Conservation (phyloP, 805 yeast genomes). For the Yarrowia phangngaensis region DNA sequence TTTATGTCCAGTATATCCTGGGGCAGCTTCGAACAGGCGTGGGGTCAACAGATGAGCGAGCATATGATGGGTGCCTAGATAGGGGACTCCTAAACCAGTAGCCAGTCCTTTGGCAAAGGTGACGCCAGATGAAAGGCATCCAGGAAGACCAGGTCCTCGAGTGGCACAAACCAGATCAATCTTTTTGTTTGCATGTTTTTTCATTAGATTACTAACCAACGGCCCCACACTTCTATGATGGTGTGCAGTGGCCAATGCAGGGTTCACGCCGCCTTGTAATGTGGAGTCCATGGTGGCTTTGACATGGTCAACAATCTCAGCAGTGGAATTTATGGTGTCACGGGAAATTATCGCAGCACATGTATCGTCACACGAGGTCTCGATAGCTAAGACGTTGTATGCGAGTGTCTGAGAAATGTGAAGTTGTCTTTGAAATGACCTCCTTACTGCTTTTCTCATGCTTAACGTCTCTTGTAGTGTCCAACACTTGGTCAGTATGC, state of each 20-base stretch:
- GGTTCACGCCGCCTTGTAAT: conserved; percentile 77
- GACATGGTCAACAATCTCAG: conserved; percentile 53
- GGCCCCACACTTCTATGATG: conserved; percentile 60
- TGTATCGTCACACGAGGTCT: conserved; percentile 92
- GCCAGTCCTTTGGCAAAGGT: conserved; percentile 83
- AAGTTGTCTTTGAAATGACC: neutral
- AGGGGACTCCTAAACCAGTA: conserved; percentile 69
- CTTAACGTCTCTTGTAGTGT: neutral
- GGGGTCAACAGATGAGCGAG: conserved; percentile 80
- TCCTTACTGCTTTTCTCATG: too few relatives aligned
- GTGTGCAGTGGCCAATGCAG: conserved; percentile 75
- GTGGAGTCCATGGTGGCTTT: conserved; percentile 66
- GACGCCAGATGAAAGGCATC: conserved; percentile 76
- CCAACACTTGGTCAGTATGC: neutral
- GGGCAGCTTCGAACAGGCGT: conserved; percentile 42
- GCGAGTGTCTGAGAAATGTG: neutral
- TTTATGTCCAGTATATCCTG: conserved; percentile 41
- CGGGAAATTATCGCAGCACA: conserved; percentile 77
- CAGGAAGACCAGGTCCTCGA: conserved; percentile 95
- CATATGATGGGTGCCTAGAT: conserved; percentile 95
- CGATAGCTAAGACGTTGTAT: conserved; percentile 68
- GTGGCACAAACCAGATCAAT: conserved; percentile 79
- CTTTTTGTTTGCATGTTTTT: conserved; percentile 35
- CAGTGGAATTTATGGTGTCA: conserved; percentile 39
- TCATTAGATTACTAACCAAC: conserved; percentile 48